Evolutionary conservation across 169 alveolate genomes (phyloP), one percentile per base, ranked within the genome.

Genomic region (Plasmodium vivax): DNA sequence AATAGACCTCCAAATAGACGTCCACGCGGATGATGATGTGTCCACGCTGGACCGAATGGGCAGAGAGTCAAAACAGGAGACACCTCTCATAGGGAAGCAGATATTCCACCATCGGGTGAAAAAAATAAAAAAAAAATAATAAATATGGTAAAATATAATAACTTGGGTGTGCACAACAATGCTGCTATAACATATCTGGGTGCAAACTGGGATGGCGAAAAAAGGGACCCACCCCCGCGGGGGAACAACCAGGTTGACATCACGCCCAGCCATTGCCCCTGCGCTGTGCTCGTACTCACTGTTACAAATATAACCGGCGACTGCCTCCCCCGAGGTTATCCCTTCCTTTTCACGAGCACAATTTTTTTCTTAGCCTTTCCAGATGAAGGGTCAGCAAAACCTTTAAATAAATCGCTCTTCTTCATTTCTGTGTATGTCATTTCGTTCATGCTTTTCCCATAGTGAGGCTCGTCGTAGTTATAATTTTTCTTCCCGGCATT

Each of bases 391-490:
- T 51, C 79, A 51, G 23, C 62, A 74, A 85, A 85, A 8, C 93
- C 93, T 85, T 74, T 85, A 85, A 85, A 85, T 47, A 85, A 75
- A 74, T 85, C 84, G 45, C 84, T 47, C 47, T 54, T 34, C 43
- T 85, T 85, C 47, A 85, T 85, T 73, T 85, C 93, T 23, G 54
- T 30, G 27, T 85, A 85, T 74, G 93, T 2, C 47, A 85, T 27
- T n/a, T 45, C 80, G 23, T 85, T 85, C 85, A 73, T 73, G 32
- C 62, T 74, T 38, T 85, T 85, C 43, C 93, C 93, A 73, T 85
- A 85, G 43, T 85, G 85, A 10, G 93, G 93, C 38, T 85, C 74
- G 16, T 85, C 93, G 45, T 73, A 45, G 14, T 74, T 43, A 85
- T 85, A 85, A 73, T 73, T 74, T 47, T 23, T 19, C 30, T 23